A percentile compares a stretch with the other conserved stretches of the same genome.
phyloP scores from a whole-genome alignment of 1,284 basidiomycete genomes.

The Trichosporon sp. region DNA sequence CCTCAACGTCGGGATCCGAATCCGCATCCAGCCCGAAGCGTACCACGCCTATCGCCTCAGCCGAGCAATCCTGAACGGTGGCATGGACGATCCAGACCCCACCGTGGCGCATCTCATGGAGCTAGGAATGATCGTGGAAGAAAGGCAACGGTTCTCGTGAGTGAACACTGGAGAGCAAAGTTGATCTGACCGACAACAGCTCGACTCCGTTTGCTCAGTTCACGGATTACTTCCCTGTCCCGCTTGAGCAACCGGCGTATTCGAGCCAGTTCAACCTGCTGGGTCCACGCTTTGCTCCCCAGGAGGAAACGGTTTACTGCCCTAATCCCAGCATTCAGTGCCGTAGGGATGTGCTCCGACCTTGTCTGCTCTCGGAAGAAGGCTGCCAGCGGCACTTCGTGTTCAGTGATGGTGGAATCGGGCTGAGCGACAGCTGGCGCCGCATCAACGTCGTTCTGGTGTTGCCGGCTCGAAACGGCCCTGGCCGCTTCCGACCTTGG shows the following conservation, averaged over 20 bases:
- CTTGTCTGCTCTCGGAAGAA: slow-evolving; percentile 44
- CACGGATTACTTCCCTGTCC: slow-evolving; percentile 42
- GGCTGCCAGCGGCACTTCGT: slow-evolving; percentile 48
- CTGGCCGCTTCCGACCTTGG: not conserved
- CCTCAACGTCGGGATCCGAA: slow-evolving; percentile 44
- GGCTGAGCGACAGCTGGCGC: slow-evolving; percentile 35
- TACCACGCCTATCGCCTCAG: slow-evolving; percentile 1
- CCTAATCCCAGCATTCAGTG: not conserved
- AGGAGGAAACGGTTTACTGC: slow-evolving; percentile 27
- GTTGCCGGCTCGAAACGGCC: slow-evolving; percentile 21
- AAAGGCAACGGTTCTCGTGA: slow-evolving; percentile 47
- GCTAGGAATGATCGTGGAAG: slow-evolving; percentile 54
- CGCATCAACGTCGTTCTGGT: slow-evolving; percentile 49
- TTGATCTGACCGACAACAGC: slow-evolving; percentile 28
- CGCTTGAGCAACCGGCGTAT: slow-evolving; percentile 39
- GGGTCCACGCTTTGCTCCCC: slow-evolving; percentile 28
- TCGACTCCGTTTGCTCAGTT: slow-evolving; percentile 37
- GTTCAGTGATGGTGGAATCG: slow-evolving; percentile 36
- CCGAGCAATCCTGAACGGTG: not conserved
- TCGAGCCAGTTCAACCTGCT: slow-evolving; percentile 36
- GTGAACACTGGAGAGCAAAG: slow-evolving; percentile 11
- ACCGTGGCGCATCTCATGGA: slow-evolving; percentile 37
- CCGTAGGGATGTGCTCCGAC: slow-evolving; percentile 15
- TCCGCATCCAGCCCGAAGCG: slow-evolving; percentile 36
- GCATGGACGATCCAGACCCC: not conserved